Conservation (phyloP, 2,329 filamentous ascomycete genomes). For the Rasamsonia emersonii region DNA sequence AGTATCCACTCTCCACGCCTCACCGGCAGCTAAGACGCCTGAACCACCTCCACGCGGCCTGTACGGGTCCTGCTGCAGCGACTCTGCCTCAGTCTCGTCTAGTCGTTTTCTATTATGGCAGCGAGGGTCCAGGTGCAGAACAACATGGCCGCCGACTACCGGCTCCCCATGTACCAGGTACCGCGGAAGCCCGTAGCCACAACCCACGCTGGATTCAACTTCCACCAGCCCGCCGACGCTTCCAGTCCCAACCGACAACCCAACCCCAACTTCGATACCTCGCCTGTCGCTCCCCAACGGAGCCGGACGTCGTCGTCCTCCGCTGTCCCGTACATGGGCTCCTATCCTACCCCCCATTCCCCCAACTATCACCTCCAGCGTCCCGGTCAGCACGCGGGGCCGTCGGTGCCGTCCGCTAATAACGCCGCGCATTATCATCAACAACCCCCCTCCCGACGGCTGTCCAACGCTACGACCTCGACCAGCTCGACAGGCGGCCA, state of each 20-base stretch:
- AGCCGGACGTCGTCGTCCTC: slow-evolving; percentile 33
- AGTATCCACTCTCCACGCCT: too few relatives aligned
- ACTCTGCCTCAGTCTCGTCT: too few relatives aligned
- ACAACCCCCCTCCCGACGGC: slow-evolving; percentile 22
- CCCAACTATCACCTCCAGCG: slow-evolving; percentile 3
- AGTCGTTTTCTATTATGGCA: too few relatives aligned
- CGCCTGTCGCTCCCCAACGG: slow-evolving; percentile 18
- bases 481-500: slow-evolving; percentile 32
- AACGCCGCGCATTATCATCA: too few relatives aligned
- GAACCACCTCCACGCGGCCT: too few relatives aligned
- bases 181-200: slow-evolving; percentile 8
- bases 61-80: too few relatives aligned
- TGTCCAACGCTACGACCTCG: slow-evolving; percentile 34
- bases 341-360: slow-evolving; percentile 1
- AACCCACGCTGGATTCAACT: slow-evolving; percentile 10
- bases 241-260: slow-evolving; percentile 5
- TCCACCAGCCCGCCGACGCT: slow-evolving; percentile 9
- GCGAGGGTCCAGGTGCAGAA: slow-evolving; percentile 17
- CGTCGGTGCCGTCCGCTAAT: too few relatives aligned
- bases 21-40: too few relatives aligned
- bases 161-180: slow-evolving; percentile 25
- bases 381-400: slow-evolving; percentile 7
- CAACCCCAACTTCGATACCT: slow-evolving; percentile 5
- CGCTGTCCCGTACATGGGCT: slow-evolving; percentile 20
- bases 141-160: slow-evolving; percentile 29